Percentiles rank a stretch among this genome's conserved stretches.
Evolutionary conservation across 73 alveolate species (phyloP).

Genomic region (Paramecium caudatum): DNA sequence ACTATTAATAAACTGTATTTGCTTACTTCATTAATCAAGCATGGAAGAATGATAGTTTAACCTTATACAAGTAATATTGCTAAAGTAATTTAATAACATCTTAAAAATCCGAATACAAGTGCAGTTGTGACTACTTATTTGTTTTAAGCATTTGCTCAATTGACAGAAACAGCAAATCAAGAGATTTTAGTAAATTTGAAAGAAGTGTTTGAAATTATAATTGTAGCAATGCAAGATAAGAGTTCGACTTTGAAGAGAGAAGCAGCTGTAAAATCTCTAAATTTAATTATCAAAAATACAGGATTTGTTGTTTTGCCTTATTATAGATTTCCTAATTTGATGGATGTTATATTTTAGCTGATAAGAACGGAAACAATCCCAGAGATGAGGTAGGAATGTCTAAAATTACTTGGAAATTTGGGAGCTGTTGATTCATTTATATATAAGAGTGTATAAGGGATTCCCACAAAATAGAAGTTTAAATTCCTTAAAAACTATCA

Average conservation of each 20-base stretch:
- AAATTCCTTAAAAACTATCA: slow-evolving; percentile 66
- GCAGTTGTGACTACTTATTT: slow-evolving; percentile 83
- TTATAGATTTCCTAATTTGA: slow-evolving; percentile 66
- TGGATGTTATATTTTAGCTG: slow-evolving; percentile 67
- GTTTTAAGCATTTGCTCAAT: slow-evolving; percentile 83
- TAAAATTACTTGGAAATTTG: slow-evolving; percentile 69
- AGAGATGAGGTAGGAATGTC: slow-evolving; percentile 73
- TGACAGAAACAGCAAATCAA: slow-evolving; percentile 78
- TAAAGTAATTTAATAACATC: slow-evolving; percentile 76
- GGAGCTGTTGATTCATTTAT: slow-evolving; percentile 76
- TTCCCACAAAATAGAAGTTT: slow-evolving; percentile 66
- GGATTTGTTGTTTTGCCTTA: slow-evolving; percentile 81
- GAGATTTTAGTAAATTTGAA: slow-evolving; percentile 81
- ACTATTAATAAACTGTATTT: slow-evolving; percentile 52
- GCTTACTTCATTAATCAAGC: slow-evolving; percentile 65
- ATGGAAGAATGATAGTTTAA: slow-evolving; percentile 73
- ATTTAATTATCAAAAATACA: slow-evolving; percentile 83
- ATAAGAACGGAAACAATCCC: slow-evolving; percentile 68
- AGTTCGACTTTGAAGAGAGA: slow-evolving; percentile 85
- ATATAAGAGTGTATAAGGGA: slow-evolving; percentile 72
- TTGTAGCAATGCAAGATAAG: slow-evolving; percentile 86
- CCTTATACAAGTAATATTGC: slow-evolving; percentile 82
- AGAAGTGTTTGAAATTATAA: slow-evolving; percentile 81
- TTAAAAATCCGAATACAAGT: slow-evolving; percentile 81
- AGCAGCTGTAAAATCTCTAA: slow-evolving; percentile 84